These are phyloP conservation scores for Adansonia madagascariensis DNA, from an alignment of 441 rosid genomes.

Conservation along the genomic window DNA sequence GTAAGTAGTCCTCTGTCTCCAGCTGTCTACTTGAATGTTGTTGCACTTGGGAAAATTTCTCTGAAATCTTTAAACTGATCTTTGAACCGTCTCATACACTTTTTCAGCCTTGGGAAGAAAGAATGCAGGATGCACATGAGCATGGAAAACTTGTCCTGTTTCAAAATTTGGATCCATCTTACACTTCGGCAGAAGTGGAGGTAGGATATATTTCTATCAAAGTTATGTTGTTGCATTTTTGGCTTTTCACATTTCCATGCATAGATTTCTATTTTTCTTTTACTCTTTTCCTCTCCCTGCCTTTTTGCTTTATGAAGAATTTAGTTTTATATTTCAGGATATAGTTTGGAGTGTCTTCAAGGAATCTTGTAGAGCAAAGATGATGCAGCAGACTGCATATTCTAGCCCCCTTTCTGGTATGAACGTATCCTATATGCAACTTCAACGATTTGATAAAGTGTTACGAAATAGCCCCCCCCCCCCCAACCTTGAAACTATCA, in stretches of 20 bases:
- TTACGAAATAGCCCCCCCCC: not conserved
- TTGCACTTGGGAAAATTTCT: conserved; percentile 3
- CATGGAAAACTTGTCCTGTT: conserved; percentile 63
- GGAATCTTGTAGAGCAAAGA: conserved; percentile 67
- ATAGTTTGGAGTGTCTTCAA: conserved; percentile 64
- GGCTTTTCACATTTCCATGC: conserved; percentile 13
- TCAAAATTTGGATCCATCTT: conserved; percentile 76
- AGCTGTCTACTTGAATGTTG: not conserved
- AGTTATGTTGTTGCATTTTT: not conserved
- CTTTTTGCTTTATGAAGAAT: conserved; percentile 13
- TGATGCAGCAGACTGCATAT: conserved; percentile 53
- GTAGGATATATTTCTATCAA: conserved; percentile 38
- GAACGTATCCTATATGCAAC: not conserved
- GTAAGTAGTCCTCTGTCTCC: conserved; percentile 51
- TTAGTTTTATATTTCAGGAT: conserved; percentile 47
- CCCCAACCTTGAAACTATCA: not conserved
- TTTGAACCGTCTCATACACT: conserved; percentile 19
- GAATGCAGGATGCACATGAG: conserved; percentile 53
- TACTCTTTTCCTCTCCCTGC: not conserved
- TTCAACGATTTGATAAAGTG: not conserved
- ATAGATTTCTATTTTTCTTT: not conserved
- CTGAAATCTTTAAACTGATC: conserved; percentile 17
- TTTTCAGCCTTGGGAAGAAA: conserved; percentile 76
- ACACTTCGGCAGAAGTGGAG: conserved; percentile 68
- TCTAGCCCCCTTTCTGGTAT: conserved; percentile 65